A percentile compares a stretch with the other conserved stretches of the same genome.
Conservation (phyloP, 306 rosid species). For the Cicer arietinum region DNA sequence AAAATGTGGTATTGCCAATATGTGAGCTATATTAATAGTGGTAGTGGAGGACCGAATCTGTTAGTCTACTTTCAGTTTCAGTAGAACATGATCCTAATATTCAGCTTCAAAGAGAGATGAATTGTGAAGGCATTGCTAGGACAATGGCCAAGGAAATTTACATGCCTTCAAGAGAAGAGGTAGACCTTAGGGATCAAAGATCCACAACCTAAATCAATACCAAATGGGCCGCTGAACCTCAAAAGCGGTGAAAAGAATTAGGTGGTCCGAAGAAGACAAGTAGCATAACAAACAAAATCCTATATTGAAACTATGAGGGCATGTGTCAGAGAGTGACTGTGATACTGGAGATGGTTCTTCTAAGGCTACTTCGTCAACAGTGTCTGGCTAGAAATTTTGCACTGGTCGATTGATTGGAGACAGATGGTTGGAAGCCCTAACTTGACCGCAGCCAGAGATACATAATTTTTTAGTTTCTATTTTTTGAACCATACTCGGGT, state of each 20-base stretch:
- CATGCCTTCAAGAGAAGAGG: background rate
- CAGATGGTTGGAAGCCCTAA: background rate
- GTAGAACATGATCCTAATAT: background rate
- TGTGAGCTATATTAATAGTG: background rate
- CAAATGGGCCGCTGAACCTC: background rate
- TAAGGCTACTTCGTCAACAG: background rate
- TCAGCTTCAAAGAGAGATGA: background rate
- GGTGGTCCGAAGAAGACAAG: background rate
- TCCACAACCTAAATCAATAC: background rate
- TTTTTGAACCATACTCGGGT: background rate
- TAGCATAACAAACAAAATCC: background rate
- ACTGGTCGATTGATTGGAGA: background rate
- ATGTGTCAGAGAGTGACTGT: background rate
- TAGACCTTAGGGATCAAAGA: background rate
- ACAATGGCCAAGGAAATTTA: background rate
- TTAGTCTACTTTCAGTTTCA: background rate
- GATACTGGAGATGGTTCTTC: background rate
- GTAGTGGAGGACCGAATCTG: background rate
- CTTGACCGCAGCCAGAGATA: background rate
- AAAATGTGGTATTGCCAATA: background rate
- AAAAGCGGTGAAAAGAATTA: background rate
- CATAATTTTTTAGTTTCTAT: background rate
- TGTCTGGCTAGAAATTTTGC: background rate
- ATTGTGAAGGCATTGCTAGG: background rate
- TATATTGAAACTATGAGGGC: background rate